phyloP scores from a whole-genome alignment of 1,284 basidiomycete genomes.

The Leccinum fuscescens region DNA sequence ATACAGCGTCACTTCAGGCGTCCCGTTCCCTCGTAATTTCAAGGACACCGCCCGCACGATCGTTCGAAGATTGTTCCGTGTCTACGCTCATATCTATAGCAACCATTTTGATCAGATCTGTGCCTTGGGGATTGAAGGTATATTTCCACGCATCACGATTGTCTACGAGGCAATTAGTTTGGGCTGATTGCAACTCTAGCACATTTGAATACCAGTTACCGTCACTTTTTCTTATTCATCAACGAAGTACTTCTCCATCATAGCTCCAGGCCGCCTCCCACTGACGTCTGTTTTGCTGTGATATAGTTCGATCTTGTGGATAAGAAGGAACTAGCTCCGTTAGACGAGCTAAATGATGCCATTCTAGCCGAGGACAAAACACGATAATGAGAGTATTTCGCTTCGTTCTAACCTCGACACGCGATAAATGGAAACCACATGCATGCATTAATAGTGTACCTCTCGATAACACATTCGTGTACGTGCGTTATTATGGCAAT shows the following conservation, averaged over 20 bases:
- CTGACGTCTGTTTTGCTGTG: slow-evolving; percentile 10
- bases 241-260: slow-evolving; percentile 67
- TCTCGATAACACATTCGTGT: slow-evolving; percentile 14
- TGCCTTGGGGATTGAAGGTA: slow-evolving; percentile 96
- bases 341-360: slow-evolving; percentile 95
- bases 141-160: slow-evolving; percentile 13
- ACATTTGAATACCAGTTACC: slow-evolving; percentile 98
- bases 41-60: slow-evolving; percentile 91
- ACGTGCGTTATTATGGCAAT: slow-evolving; percentile 8
- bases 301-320: slow-evolving; percentile 92
- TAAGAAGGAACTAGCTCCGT: slow-evolving; percentile 92
- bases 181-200: slow-evolving; percentile 50
- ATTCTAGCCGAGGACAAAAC: slow-evolving; percentile 84
- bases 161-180: neutral
- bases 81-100: slow-evolving; percentile 99
- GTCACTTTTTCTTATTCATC: slow-evolving; percentile 97
- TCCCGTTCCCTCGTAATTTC: slow-evolving; percentile 92
- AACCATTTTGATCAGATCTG: slow-evolving; percentile 99
- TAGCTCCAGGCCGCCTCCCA: neutral
- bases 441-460: slow-evolving; percentile 3
- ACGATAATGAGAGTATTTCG: slow-evolving; percentile 27
- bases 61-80: slow-evolving; percentile 88
- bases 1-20: slow-evolving; percentile 49
- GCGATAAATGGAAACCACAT: slow-evolving; percentile 3
- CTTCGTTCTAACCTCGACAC: neutral